These are phyloP conservation scores for Fraxinus ornus DNA, from an alignment of 305 asterid species.

Conservation along the genomic window DNA sequence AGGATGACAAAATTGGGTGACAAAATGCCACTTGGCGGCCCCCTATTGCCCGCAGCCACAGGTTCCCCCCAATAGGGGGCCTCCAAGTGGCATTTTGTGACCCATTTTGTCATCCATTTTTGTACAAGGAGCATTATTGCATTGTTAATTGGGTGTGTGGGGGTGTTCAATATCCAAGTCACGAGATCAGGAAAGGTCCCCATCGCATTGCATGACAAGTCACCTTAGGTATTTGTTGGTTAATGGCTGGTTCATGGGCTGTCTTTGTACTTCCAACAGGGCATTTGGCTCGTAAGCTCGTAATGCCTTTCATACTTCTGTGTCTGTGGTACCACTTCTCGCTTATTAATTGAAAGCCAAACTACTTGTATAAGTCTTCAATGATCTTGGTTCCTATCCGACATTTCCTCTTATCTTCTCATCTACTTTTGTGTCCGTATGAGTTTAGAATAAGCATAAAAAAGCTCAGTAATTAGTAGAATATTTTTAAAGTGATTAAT, in stretches of 20 bases:
- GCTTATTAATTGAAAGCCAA: not conserved
- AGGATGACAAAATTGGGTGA: too few relatives aligned
- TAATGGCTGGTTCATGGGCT: conserved; percentile 23
- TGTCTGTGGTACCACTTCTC: not conserved
- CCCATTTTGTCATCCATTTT: too few relatives aligned
- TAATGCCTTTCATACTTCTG: not conserved
- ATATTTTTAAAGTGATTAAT: not conserved
- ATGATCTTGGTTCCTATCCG: not conserved
- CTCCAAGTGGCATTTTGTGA: too few relatives aligned
- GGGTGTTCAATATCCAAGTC: not conserved
- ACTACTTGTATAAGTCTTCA: not conserved
- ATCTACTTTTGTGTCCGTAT: not conserved
- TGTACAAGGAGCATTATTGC: too few relatives aligned
- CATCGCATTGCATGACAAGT: conserved; percentile 18
- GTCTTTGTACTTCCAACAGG: conserved; percentile 34
- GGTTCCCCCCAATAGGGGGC: too few relatives aligned
- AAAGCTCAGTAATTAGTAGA: not conserved
- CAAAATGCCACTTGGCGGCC: too few relatives aligned
- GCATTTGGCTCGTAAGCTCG: not conserved
- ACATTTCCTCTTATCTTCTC: not conserved
- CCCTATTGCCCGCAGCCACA: too few relatives aligned
- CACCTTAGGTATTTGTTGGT: conserved; percentile 26
- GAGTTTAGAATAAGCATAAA: not conserved
- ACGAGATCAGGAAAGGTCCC: conserved; percentile 31
- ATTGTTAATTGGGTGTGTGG: not conserved